Percentiles rank a stretch among this genome's conserved stretches.
Evolutionary conservation across 257 asterid genomes (phyloP).

Genomic region (Thymus quinquecostatus): DNA sequence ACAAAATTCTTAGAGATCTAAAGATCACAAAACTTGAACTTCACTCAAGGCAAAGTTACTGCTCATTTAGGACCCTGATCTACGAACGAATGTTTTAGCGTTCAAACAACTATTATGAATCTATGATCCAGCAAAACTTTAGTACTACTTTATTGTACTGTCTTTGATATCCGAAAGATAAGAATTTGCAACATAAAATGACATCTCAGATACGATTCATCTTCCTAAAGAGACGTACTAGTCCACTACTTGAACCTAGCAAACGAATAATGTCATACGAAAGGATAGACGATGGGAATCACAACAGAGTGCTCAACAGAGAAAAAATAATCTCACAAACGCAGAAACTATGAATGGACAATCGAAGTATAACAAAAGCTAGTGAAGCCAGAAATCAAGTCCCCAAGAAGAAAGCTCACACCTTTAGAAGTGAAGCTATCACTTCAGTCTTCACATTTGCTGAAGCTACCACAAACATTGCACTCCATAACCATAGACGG

Average conservation of each 20-base stretch:
- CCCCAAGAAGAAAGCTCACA: neutral
- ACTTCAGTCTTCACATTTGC: conserved; percentile 50
- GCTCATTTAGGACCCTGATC: neutral
- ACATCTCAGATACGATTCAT: neutral
- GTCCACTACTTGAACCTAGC: neutral
- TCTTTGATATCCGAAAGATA: neutral
- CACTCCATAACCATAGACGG: conserved; percentile 73
- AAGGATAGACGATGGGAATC: neutral
- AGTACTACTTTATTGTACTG: neutral
- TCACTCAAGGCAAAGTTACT: neutral
- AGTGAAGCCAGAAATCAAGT: neutral
- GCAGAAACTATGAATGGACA: neutral
- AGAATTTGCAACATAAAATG: neutral
- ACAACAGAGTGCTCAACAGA: neutral
- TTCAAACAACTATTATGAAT: neutral
- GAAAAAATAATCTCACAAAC: neutral
- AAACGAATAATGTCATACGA: neutral
- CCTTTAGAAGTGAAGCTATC: conserved; percentile 21
- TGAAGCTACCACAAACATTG: conserved; percentile 80
- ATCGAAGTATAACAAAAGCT: neutral
- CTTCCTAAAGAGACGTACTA: neutral
- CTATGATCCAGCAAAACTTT: neutral
- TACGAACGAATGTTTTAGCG: neutral
- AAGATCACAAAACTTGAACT: too few relatives aligned
- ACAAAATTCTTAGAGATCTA: too few relatives aligned